Conservation (phyloP, 176 grass and related monocot genomes). For the Eragrostis curvula region DNA sequence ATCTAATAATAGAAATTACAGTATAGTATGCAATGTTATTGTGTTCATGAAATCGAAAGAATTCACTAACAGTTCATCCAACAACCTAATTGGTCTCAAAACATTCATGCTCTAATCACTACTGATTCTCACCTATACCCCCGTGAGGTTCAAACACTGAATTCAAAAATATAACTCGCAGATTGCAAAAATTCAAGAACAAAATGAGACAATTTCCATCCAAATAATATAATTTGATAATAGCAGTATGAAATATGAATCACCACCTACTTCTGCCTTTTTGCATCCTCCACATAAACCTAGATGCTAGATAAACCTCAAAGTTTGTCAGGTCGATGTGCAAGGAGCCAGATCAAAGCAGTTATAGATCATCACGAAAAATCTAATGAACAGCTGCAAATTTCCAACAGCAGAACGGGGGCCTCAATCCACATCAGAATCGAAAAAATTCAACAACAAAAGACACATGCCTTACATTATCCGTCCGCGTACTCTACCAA, state of each 20-base stretch:
- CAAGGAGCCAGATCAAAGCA: slow-evolving; percentile 26
- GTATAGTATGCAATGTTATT: too few species aligned
- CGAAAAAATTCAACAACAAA: background rate
- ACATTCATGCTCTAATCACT: too few species aligned
- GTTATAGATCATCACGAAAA: background rate
- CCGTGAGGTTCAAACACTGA: background rate
- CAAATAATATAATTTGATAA: background rate
- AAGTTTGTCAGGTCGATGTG: background rate
- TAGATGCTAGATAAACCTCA: background rate
- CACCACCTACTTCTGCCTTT: background rate
- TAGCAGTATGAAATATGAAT: background rate
- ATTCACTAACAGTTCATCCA: too few species aligned
- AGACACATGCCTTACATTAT: background rate
- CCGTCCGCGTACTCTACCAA: background rate
- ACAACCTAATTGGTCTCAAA: too few species aligned
- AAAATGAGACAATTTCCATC: background rate
- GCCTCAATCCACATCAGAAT: background rate
- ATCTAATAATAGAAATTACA: too few species aligned
- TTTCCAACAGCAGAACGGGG: background rate
- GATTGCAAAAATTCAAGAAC: background rate
- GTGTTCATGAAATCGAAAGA: too few species aligned
- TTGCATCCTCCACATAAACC: background rate
- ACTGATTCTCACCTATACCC: too few species aligned
- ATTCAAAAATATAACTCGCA: background rate
- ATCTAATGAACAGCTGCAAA: too few species aligned